Percentiles rank a stretch among this genome's conserved stretches.
Conservation (phyloP, 2,329 filamentous ascomycete genomes). For the Fusarium heterosporum region DNA sequence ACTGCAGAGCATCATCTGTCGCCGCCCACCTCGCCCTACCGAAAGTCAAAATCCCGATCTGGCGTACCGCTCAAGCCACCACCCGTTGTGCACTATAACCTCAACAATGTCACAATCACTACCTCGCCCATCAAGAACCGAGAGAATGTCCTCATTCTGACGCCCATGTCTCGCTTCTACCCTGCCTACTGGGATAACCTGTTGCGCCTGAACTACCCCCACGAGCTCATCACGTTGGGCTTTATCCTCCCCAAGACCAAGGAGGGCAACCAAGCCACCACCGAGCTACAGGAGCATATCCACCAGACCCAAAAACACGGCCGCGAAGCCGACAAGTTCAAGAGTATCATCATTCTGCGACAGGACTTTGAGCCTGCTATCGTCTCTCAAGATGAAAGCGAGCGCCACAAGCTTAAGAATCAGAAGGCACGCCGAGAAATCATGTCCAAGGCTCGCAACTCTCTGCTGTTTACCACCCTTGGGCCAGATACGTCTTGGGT, state of each 20-base stretch:
- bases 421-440: constrained; percentile 87
- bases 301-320: constrained; percentile 83
- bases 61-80: constrained; percentile 66
- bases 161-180: constrained; percentile 93
- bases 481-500: constrained; percentile 95
- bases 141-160: constrained; percentile 91
- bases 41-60: constrained; percentile 53
- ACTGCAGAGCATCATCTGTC: constrained; percentile 58
- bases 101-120: constrained; percentile 93
- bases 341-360: constrained; percentile 91
- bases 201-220: constrained; percentile 84
- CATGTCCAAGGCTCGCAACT: constrained; percentile 95
- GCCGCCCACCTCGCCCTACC: constrained; percentile 58
- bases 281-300: constrained; percentile 85
- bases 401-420: constrained; percentile 91
- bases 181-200: constrained; percentile 96
- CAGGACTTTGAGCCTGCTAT: constrained; percentile 93
- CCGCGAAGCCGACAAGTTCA: constrained; percentile 83
- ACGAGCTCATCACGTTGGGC: constrained; percentile 92
- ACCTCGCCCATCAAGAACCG: constrained; percentile 78
- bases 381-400: constrained; percentile 82
- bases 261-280: constrained; percentile 89
- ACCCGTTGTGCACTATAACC: constrained; percentile 90
- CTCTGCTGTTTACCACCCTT: constrained; percentile 92
- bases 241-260: constrained; percentile 96